Evolutionary conservation across 805 yeast genomes (phyloP).

Genomic region (Yarrowia sp.): DNA sequence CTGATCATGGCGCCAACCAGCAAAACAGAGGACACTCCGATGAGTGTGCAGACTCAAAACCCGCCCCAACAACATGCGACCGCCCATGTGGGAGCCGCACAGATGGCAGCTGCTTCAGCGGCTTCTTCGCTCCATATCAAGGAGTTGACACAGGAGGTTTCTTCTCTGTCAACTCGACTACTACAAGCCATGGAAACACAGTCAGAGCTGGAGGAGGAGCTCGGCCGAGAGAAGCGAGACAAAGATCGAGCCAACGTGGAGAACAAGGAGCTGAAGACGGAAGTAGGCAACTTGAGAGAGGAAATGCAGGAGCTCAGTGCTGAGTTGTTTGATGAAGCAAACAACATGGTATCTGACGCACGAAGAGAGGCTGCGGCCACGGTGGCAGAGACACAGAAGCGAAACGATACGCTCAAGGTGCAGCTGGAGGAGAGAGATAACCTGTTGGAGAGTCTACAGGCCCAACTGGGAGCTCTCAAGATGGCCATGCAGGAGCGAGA

Average conservation of each 20-base stretch:
- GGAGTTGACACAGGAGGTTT: constrained; percentile 30
- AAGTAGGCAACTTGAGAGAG: constrained; percentile 62
- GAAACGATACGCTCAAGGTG: constrained; percentile 71
- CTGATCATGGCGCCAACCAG: constrained; percentile 11
- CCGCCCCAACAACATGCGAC: not conserved
- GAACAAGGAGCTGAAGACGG: constrained; percentile 41
- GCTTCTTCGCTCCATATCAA: constrained; percentile 12
- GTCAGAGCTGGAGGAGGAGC: constrained; percentile 36
- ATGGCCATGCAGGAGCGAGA: constrained; percentile 59
- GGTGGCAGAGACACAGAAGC: constrained; percentile 49
- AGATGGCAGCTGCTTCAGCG: constrained; percentile 8
- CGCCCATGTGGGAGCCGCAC: not conserved
- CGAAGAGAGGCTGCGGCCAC: constrained; percentile 59
- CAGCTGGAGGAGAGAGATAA: constrained; percentile 74
- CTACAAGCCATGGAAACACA: constrained; percentile 38
- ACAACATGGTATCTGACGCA: constrained; percentile 78
- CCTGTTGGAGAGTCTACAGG: constrained; percentile 60
- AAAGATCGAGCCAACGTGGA: constrained; percentile 29
- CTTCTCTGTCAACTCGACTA: constrained; percentile 36
- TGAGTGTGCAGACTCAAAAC: not conserved
- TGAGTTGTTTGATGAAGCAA: constrained; percentile 78
- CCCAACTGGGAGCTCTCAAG: constrained; percentile 64
- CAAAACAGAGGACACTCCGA: constrained; percentile 2
- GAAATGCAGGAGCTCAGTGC: constrained; percentile 82
- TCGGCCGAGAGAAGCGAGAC: constrained; percentile 32